Conservation (phyloP, 768 basidiomycete genomes). For the Fibroporia radiculosa region DNA sequence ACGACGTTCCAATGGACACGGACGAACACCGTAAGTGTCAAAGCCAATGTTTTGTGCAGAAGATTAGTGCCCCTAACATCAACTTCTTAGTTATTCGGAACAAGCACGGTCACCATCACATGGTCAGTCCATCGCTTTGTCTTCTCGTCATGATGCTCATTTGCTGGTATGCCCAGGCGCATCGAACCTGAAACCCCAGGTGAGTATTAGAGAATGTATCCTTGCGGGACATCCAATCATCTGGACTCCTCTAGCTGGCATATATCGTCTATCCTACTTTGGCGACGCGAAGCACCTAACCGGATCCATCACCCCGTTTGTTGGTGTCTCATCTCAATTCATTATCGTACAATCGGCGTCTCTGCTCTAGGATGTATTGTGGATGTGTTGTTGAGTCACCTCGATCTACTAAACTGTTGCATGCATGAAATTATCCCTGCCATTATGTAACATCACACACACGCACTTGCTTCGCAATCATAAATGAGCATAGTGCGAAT, state of each 20-base stretch:
- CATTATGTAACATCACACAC: no score
- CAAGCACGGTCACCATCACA: conserved; percentile 56
- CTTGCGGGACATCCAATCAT: not conserved
- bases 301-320: conserved; percentile 57
- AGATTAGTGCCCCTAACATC: not conserved
- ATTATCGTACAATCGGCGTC: no score
- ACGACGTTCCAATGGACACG: conserved; percentile 61
- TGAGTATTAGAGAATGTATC: conserved; percentile 22
- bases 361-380: no score
- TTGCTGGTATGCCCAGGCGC: conserved; percentile 34
- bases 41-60: not conserved
- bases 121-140: conserved; percentile 38
- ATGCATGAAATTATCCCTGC: no score
- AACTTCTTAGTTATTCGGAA: conserved; percentile 39
- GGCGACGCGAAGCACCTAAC: conserved; percentile 70
- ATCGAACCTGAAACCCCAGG: conserved; percentile 55
- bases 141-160: not conserved
- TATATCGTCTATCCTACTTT: conserved; percentile 63
- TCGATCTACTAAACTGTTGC: no score
- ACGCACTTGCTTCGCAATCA: no score
- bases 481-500: no score
- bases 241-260: conserved; percentile 39
- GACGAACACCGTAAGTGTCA: conserved; percentile 39
- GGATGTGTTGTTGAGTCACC: no score
- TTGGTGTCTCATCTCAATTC: conserved; percentile 54